Evolutionary conservation across 345 rosid genomes (phyloP), one percentile per base, ranked within the genome.

Genomic region (Populus simonii): DNA sequence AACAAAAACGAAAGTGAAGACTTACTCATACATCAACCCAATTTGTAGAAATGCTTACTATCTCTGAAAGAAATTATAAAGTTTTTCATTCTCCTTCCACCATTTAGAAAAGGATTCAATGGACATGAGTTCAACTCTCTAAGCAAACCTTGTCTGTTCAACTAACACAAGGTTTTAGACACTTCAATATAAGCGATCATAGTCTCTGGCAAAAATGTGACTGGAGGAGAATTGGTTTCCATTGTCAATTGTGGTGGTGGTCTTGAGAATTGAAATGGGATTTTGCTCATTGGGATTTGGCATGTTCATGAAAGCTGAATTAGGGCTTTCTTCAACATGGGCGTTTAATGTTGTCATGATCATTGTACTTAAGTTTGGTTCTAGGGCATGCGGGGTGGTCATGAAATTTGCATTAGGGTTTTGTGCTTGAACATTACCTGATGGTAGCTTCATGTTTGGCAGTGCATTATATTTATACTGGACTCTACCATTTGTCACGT

Each of bases 381-480:
- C 74, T 43, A 73, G 83, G 79, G 53, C 41, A 69, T 45, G 23
- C 65, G 70, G 76, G 77, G n/a, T 65, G 57, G 75, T 70, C 72
- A 66, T 72, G 77, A 75, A 69, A 62, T 70, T 49, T 71, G 67
- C 51, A 78, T 75, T 72, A 78, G 85, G 83, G 80, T 80, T 78
- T 70, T 84, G 78, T 49, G n/a, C 81, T 73, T 76, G 76, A 8
- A 76, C 62, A 74, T 80, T 83, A 81, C 84, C 82, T 77, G 82
- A 35, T 68, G 80, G 16, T 29, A 41, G 75, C 80, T 73, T 80
- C 74, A 70, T 79, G 82, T 67, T 78, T 79, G 83, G 71, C 81
- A 76, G 59, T 66, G 72, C 74, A 76, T 61, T 39, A 75, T 63
- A 78, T 76, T 68, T 73, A 41, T 80, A 62, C 43, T 69, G 78